These are phyloP conservation scores for Penicillium chermesinum DNA, from an alignment of 495 filamentous ascomycete species.

Conservation along the genomic window DNA sequence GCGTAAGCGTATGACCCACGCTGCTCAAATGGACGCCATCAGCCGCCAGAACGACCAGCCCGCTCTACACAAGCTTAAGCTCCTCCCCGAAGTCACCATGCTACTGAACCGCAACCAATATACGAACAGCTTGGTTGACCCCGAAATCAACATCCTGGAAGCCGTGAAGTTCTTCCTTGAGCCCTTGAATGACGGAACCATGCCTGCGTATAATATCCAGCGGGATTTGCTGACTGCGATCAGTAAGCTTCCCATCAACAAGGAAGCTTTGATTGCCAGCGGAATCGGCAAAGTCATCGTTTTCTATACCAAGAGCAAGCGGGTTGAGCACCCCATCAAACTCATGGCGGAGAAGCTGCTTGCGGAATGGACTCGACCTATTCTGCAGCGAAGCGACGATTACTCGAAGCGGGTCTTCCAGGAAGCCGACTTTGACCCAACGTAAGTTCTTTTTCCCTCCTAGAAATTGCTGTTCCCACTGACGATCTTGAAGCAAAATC, in stretches of 20 bases:
- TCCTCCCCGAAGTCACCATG: constrained; percentile 86
- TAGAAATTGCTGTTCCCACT: constrained; percentile 7
- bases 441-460: constrained; percentile 31
- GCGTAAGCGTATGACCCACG: constrained; percentile 85
- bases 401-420: constrained; percentile 71
- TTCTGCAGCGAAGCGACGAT: constrained; percentile 86
- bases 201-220: constrained; percentile 96
- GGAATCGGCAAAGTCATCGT: constrained; percentile 93
- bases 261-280: constrained; percentile 80
- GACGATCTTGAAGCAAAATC: constrained; percentile 39
- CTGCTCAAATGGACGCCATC: constrained; percentile 78
- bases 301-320: constrained; percentile 94
- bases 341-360: constrained; percentile 84
- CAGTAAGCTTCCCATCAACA: constrained; percentile 75
- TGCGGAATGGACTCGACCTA: constrained; percentile 94
- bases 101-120: constrained; percentile 81
- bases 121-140: constrained; percentile 80
- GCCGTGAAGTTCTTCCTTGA: constrained; percentile 97
- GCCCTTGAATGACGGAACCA: constrained; percentile 82
- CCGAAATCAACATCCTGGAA: constrained; percentile 90
- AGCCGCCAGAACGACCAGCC: constrained; percentile 71
- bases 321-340: constrained; percentile 81
- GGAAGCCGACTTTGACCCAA: constrained; percentile 54
- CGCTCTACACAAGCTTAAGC: constrained; percentile 86
- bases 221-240: constrained; percentile 84